Percentiles rank a stretch among this genome's conserved stretches.
phyloP scores from a whole-genome alignment of 768 basidiomycete species.

The Rickenella mellea region DNA sequence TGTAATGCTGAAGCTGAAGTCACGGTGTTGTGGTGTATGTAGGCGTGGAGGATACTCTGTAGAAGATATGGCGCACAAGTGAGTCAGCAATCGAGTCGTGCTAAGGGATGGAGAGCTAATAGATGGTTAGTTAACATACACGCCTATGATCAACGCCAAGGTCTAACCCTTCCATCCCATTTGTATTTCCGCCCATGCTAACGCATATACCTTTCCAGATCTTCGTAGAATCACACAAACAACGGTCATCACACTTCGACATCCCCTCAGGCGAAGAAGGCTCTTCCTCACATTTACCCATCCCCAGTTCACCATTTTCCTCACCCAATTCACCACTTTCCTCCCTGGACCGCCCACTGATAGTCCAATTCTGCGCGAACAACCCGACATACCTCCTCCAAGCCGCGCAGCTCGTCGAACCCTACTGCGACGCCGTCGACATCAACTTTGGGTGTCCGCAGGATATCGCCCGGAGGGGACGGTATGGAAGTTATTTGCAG shows the following conservation, averaged over 20 bases:
- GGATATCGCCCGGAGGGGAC: slow-evolving; percentile 82
- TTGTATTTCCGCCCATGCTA: background rate
- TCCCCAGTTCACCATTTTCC: background rate
- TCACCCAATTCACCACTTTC: background rate
- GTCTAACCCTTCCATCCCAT: slow-evolving; percentile 22
- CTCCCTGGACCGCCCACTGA: slow-evolving; percentile 69
- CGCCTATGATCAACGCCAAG: slow-evolving; percentile 97
- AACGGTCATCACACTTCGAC: slow-evolving; percentile 64
- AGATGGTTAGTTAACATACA: slow-evolving; percentile 66
- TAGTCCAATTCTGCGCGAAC: slow-evolving; percentile 93
- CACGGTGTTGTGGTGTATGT: slow-evolving; percentile 4
- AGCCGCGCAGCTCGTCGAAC: slow-evolving; percentile 69
- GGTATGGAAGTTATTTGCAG: slow-evolving; percentile 86
- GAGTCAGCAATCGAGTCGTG: slow-evolving; percentile 11
- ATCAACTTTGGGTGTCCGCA: slow-evolving; percentile 94
- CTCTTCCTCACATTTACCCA: slow-evolving; percentile 18
- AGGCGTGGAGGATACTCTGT: slow-evolving; percentile 88
- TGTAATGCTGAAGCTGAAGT: slow-evolving; percentile 1
- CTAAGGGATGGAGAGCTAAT: slow-evolving; percentile 8
- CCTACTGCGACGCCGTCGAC: slow-evolving; percentile 86
- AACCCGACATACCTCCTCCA: slow-evolving; percentile 68
- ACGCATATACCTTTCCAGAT: slow-evolving; percentile 34
- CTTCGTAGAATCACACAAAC: slow-evolving; percentile 42
- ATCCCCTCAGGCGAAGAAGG: slow-evolving; percentile 76
- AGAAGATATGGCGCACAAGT: slow-evolving; percentile 79